A percentile compares a stretch with the other conserved stretches of the same genome.
Conservation (phyloP, 208 protist genomes). For the Borovskyia barvae region DNA sequence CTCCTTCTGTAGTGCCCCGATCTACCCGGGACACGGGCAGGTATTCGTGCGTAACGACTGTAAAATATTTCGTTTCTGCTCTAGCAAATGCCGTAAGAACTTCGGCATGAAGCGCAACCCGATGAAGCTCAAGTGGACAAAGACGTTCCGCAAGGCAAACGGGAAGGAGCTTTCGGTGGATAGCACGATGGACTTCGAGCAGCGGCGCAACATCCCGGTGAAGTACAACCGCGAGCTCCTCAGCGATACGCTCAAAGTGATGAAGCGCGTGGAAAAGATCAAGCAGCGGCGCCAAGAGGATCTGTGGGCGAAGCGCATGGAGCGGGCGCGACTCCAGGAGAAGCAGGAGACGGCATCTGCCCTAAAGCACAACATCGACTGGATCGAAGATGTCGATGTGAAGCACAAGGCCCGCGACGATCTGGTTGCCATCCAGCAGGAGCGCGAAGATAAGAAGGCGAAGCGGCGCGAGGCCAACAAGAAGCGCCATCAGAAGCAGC, state of each 20-base stretch:
- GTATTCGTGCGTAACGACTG: slow-evolving; percentile 99
- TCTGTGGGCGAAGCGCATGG: slow-evolving; percentile 93
- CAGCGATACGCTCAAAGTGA: slow-evolving; percentile 94
- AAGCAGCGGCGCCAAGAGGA: slow-evolving; percentile 91
- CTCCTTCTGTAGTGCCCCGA: slow-evolving; percentile 96
- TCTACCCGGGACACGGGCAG: slow-evolving; percentile 99
- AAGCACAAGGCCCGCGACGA: slow-evolving; percentile 85
- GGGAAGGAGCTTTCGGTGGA: slow-evolving; percentile 99
- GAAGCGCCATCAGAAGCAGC: slow-evolving; percentile 65
- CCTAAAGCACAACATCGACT: slow-evolving; percentile 94
- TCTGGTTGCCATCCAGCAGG: slow-evolving; percentile 67
- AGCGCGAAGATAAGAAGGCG: slow-evolving; percentile 71
- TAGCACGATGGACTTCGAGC: slow-evolving; percentile 99
- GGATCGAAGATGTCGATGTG: slow-evolving; percentile 85
- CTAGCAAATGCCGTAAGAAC: slow-evolving; percentile 98
- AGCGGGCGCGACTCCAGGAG: slow-evolving; percentile 63
- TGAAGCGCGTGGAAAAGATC: slow-evolving; percentile 97
- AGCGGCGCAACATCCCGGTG: slow-evolving; percentile 96
- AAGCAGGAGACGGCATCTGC: slow-evolving; percentile 80
- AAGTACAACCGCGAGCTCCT: slow-evolving; percentile 99
- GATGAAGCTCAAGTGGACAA: slow-evolving; percentile 99
- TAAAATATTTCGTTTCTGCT: slow-evolving; percentile 96
- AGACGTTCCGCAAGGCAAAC: slow-evolving; percentile 97
- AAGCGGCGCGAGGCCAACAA: slow-evolving; percentile 73
- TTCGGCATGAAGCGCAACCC: slow-evolving; percentile 99